A percentile compares a stretch with the other conserved stretches of the same genome.
phyloP scores from a whole-genome alignment of 176 grass and related monocot genomes.

The Puccinellia tenuiflora region DNA sequence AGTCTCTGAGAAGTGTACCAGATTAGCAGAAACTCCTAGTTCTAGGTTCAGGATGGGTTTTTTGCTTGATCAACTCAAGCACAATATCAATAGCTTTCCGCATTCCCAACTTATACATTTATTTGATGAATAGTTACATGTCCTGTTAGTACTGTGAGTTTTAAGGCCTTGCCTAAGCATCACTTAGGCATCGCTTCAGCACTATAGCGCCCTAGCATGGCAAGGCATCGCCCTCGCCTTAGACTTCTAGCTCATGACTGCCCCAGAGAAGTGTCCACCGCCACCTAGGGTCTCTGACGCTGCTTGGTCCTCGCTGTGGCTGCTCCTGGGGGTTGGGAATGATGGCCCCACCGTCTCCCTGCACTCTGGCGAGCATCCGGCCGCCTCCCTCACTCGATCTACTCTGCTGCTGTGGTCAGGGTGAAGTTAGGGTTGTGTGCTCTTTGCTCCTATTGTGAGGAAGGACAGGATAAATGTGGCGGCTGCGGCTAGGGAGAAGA shows the following conservation, averaged over 20 bases:
- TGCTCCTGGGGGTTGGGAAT: background rate
- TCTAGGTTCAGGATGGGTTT: background rate
- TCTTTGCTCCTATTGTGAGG: background rate
- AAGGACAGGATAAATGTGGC: background rate
- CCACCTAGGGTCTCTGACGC: background rate
- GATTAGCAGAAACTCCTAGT: background rate
- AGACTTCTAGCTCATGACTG: background rate
- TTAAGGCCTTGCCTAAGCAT: background rate
- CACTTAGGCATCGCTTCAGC: background rate
- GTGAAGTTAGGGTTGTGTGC: background rate
- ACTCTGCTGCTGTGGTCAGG: background rate
- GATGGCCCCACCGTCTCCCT: background rate
- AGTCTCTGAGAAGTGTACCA: background rate
- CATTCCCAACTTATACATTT: background rate
- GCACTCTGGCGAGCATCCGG: background rate
- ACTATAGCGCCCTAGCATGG: background rate
- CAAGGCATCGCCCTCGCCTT: background rate
- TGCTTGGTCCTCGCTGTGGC: background rate
- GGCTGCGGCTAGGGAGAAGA: background rate
- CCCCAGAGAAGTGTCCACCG: background rate
- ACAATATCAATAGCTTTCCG: background rate
- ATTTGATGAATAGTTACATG: background rate
- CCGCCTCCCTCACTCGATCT: background rate
- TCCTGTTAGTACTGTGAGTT: background rate
- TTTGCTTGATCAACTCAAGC: constrained; percentile 2